Evolutionary conservation across 768 basidiomycete genomes (phyloP).

Genomic region (Ephemerocybe angulata): DNA sequence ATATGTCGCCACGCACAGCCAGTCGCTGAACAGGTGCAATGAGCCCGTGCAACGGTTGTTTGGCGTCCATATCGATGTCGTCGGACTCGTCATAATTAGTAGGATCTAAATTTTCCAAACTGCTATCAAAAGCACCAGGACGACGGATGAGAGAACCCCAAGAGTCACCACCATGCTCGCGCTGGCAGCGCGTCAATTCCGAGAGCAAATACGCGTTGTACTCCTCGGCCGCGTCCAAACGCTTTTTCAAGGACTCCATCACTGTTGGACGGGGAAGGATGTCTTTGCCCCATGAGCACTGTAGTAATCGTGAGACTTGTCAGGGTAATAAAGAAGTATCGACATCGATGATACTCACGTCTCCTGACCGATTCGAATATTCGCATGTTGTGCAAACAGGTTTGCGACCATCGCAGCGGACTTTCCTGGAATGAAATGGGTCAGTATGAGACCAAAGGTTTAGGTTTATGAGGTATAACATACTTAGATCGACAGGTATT

Average conservation of each 20-base stretch:
- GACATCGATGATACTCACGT: conserved; percentile 25
- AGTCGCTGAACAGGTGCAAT: conserved; percentile 37
- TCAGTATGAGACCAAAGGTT: background rate
- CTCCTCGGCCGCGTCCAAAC: conserved; percentile 34
- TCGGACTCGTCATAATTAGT: conserved; percentile 10
- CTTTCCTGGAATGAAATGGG: conserved; percentile 31
- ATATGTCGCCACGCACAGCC: conserved; percentile 24
- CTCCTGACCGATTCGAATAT: conserved; percentile 34
- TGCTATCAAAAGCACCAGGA: background rate
- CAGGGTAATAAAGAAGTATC: background rate
- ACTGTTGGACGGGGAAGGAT: conserved; percentile 34
- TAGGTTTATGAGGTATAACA: conserved; percentile 11
- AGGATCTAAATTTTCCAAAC: conserved; percentile 9
- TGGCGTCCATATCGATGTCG: conserved; percentile 4
- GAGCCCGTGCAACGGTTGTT: conserved; percentile 30
- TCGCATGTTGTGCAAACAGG: conserved; percentile 43
- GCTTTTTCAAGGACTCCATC: conserved; percentile 42
- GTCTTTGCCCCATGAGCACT: conserved; percentile 46
- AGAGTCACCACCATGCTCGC: conserved; percentile 29
- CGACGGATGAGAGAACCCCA: background rate
- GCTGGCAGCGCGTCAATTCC: conserved; percentile 35
- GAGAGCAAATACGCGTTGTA: conserved; percentile 42
- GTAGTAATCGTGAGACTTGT: background rate
- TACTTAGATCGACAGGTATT: conserved; percentile 36
- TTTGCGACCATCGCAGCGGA: conserved; percentile 43